Percentiles rank a stretch among this genome's conserved stretches.
These are phyloP conservation scores for Penicillium paneum DNA, from an alignment of 2,329 filamentous ascomycete species.

Conservation along the genomic window DNA sequence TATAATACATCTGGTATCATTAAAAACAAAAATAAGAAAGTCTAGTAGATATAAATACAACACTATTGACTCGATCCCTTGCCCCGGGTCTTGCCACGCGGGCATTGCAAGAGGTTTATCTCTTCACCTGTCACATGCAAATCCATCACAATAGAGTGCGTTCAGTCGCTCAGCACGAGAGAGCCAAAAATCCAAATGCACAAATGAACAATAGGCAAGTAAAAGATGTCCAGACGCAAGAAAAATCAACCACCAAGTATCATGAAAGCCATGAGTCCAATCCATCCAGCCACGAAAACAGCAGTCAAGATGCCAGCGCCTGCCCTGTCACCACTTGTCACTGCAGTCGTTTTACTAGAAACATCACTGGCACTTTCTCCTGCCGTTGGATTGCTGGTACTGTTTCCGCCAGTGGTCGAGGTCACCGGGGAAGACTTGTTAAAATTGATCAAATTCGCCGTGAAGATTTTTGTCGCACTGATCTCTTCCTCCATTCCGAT, in stretches of 20 bases:
- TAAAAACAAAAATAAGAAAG: not conserved
- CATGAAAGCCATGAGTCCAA: conserved; percentile 34
- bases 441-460: conserved; percentile 54
- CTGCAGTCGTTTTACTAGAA: not conserved
- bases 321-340: conserved; percentile 35
- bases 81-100: not conserved
- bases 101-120: no score
- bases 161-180: not conserved
- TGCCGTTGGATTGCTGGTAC: conserved; percentile 39
- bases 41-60: not conserved
- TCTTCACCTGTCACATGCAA: not conserved
- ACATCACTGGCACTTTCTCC: conserved; percentile 23
- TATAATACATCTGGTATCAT: not conserved
- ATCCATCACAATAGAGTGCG: not conserved
- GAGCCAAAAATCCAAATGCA: not conserved
- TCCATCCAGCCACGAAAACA: conserved; percentile 27
- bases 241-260: conserved; percentile 25
- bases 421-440: conserved; percentile 45
- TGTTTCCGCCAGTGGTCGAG: conserved; percentile 56
- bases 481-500: conserved; percentile 67
- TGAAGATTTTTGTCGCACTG: conserved; percentile 62
- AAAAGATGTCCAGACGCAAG: not conserved
- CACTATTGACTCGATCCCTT: not conserved
- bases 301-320: conserved; percentile 41
- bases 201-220: not conserved